Evolutionary conservation across 2,329 filamentous ascomycete genomes (phyloP), one percentile per base, ranked within the genome.

Genomic region (Aspergillus udagawae): DNA sequence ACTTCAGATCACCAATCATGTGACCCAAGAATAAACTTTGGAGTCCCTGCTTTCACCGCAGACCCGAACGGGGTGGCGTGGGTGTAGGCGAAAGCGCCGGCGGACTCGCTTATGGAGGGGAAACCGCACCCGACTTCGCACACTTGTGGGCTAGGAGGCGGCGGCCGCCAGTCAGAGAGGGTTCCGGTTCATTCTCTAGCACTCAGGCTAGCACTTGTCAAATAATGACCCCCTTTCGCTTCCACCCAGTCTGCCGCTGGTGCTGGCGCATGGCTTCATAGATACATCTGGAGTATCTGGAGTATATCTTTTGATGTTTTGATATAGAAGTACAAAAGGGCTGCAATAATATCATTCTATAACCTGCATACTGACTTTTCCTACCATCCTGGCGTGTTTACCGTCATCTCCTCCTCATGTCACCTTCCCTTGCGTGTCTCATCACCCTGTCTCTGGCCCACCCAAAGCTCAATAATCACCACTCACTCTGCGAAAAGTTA

Each of bases 111-210:
- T 68, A 64, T 56, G 20, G 32, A 49, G 21, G 29, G 38, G 41
- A 20, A 27, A 44, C 29, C 32, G 42, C 29, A 51, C 29, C 56
- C 56, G 55, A 58, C 52, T 56, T 59, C 53, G 62, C 63, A 64
- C 59, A 57, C 63, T 23, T 20, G 42, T 20, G 42, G 20, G 42
- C 42, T 45, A 45, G 21, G n/a, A 41, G 35, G 58, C 47, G 32
- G 32, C 25, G 20, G 12, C 44, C 28, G 41, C 42, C 56, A 57
- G 50, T 48, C 47, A 57, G 29, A 51, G n/a, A 10, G 48, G 29
- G 8, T 59, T 64, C 69, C 68, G 69, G 66, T 62, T 71, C 65
- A 70, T 72, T 73, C 64, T 69, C 66, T 69, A 66, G 69, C 66
- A 69, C 69, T 62, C 67, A 70, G 52, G 54, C 69, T 70, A 69